Evolutionary conservation across 176 grass and related monocot genomes (phyloP).

Genomic region (Cenchrus fungigraminus): DNA sequence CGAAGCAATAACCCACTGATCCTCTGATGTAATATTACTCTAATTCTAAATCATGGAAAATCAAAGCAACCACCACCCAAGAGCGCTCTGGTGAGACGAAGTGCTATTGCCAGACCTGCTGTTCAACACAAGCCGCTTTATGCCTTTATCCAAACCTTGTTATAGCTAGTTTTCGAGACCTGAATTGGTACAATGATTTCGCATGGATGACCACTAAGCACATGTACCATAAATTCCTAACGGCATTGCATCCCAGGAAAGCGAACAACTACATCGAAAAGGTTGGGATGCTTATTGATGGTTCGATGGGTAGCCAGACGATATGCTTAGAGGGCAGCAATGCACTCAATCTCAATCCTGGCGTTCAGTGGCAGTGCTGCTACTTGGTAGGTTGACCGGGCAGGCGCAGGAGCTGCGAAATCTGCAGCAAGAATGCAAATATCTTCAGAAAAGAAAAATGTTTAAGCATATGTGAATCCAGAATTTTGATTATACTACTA

Average conservation of each 20-base stretch:
- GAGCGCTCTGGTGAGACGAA: no score
- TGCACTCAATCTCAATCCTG: slow-evolving; percentile 94
- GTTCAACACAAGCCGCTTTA: not conserved
- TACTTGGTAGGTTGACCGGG: slow-evolving; percentile 92
- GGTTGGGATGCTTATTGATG: slow-evolving; percentile 42
- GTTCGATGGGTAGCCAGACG: not conserved
- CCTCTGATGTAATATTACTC: not conserved
- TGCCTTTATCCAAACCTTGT: slow-evolving; percentile 1
- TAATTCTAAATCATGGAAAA: not conserved
- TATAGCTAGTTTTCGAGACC: slow-evolving; percentile 26
- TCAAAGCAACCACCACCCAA: not conserved
- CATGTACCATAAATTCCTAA: not conserved
- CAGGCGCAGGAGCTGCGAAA: slow-evolving; percentile 78
- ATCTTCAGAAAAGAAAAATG: slow-evolving; percentile 12
- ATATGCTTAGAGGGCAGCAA: slow-evolving; percentile 67
- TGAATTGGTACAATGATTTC: not conserved
- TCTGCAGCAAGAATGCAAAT: slow-evolving; percentile 43
- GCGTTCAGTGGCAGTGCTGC: slow-evolving; percentile 88
- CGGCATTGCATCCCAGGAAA: not conserved
- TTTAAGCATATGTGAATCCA: not conserved
- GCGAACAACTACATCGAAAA: slow-evolving; percentile 10
- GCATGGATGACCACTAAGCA: not conserved
- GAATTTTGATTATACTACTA: not conserved
- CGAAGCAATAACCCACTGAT: not conserved
- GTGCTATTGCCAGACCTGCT: not conserved